phyloP scores from a whole-genome alignment of 257 asterid genomes.

The Solanum virginianum region DNA sequence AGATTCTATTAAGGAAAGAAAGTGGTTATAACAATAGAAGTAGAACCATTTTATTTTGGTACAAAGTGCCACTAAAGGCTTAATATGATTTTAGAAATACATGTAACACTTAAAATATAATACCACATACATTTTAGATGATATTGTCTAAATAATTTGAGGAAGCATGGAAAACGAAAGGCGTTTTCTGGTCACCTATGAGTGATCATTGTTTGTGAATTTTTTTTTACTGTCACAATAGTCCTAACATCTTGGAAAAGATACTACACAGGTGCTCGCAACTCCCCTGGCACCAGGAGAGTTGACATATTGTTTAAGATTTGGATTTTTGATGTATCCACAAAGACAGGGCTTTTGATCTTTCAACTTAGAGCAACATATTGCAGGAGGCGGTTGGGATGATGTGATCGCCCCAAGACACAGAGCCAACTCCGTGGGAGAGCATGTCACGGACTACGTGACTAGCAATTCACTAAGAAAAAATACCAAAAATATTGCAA shows the following conservation, averaged over 20 bases:
- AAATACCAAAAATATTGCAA: background rate
- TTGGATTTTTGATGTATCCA: constrained; percentile 12
- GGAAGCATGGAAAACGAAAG: too few relatives aligned
- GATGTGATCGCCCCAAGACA: constrained; percentile 5
- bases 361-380: constrained; percentile 11
- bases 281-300: constrained; percentile 13
- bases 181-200: too few relatives aligned
- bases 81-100: too few relatives aligned
- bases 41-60: too few relatives aligned
- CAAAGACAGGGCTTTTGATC: constrained; percentile 26
- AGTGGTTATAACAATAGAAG: too few relatives aligned
- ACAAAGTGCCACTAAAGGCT: too few relatives aligned
- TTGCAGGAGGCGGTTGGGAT: background rate
- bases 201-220: too few relatives aligned
- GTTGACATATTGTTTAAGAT: constrained; percentile 3
- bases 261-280: constrained; percentile 6
- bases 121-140: too few relatives aligned
- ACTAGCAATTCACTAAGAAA: background rate
- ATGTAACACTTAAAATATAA: too few relatives aligned
- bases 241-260: background rate
- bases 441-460: constrained; percentile 14
- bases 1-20: too few relatives aligned
- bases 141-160: too few relatives aligned
- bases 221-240: too few relatives aligned
- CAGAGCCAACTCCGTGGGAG: background rate